Evolutionary conservation across 306 rosid species (phyloP).

Genomic region (Vigna hirtella): DNA sequence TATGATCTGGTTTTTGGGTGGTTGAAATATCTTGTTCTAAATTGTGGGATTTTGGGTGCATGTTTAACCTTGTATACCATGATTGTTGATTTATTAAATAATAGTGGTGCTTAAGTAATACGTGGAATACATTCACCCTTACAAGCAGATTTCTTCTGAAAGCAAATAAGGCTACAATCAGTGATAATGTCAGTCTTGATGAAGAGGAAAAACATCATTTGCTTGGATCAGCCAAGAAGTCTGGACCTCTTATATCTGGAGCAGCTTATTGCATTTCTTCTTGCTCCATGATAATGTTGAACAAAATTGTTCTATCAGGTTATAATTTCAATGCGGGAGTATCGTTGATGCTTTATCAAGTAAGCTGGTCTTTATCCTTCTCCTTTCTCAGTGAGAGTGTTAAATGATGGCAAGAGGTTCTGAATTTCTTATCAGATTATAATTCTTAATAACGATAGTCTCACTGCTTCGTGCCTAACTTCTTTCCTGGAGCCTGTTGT

Average conservation of each 20-base stretch:
- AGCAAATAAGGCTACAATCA: slow-evolving; percentile 55
- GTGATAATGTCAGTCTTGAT: slow-evolving; percentile 43
- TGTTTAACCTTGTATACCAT: slow-evolving; percentile 13
- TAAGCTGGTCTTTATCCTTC: slow-evolving; percentile 41
- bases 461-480: not conserved
- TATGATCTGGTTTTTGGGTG: not conserved
- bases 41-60: not conserved
- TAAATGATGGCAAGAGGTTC: slow-evolving; percentile 17
- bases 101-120: slow-evolving; percentile 24
- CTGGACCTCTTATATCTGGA: slow-evolving; percentile 81
- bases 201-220: slow-evolving; percentile 65
- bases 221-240: slow-evolving; percentile 61
- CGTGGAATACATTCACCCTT: slow-evolving; percentile 31
- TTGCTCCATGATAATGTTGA: slow-evolving; percentile 89
- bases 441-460: not conserved
- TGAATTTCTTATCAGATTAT: not conserved
- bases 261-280: slow-evolving; percentile 90
- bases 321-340: slow-evolving; percentile 86
- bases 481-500: slow-evolving; percentile 28
- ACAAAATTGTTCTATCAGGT: slow-evolving; percentile 78
- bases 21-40: slow-evolving; percentile 11
- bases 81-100: not conserved
- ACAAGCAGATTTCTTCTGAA: slow-evolving; percentile 64
- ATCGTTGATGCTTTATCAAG: slow-evolving; percentile 93
- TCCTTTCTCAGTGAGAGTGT: not conserved